Conservation (phyloP, 805 yeast genomes). For the Yamadazyma paraphyllophila region DNA sequence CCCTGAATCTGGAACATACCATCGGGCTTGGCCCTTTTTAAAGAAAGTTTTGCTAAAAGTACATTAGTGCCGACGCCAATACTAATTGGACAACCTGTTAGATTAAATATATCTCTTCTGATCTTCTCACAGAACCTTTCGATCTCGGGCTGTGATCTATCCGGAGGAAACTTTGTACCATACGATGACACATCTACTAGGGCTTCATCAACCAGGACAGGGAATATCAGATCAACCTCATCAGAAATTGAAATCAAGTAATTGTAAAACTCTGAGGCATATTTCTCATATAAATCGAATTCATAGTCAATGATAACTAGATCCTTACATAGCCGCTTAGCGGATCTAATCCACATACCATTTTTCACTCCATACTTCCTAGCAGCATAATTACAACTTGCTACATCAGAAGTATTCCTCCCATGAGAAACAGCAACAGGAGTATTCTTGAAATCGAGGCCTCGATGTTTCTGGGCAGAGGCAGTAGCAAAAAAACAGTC, state of each 20-base stretch:
- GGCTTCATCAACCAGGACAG: conserved; percentile 92
- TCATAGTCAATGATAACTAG: conserved; percentile 66
- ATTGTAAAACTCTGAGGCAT: conserved; percentile 64
- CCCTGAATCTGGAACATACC: conserved; percentile 48
- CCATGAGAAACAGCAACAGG: conserved; percentile 68
- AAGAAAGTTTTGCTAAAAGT: conserved; percentile 71
- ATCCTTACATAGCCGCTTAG: conserved; percentile 63
- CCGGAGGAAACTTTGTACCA: conserved; percentile 12
- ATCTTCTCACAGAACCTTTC: conserved; percentile 29
- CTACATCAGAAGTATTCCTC: conserved; percentile 67
- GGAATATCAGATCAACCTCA: conserved; percentile 54
- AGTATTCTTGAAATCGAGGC: conserved; percentile 46
- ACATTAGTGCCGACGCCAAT: conserved; percentile 77
- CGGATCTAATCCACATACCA: conserved; percentile 86
- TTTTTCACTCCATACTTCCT: conserved; percentile 73
- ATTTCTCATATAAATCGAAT: conserved; percentile 66
- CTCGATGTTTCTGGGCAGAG: conserved; percentile 58
- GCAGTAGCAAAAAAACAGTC: conserved; percentile 94
- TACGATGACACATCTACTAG: conserved; percentile 59
- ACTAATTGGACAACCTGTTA: conserved; percentile 68
- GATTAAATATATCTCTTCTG: conserved; percentile 36
- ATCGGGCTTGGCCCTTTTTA: conserved; percentile 76
- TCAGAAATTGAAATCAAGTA: conserved; percentile 46
- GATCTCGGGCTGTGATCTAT: conserved; percentile 6
- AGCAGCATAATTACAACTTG: conserved; percentile 90